These are phyloP conservation scores for Silene conica DNA, from an alignment of 148 eudicot genomes.

Conservation along the genomic window DNA sequence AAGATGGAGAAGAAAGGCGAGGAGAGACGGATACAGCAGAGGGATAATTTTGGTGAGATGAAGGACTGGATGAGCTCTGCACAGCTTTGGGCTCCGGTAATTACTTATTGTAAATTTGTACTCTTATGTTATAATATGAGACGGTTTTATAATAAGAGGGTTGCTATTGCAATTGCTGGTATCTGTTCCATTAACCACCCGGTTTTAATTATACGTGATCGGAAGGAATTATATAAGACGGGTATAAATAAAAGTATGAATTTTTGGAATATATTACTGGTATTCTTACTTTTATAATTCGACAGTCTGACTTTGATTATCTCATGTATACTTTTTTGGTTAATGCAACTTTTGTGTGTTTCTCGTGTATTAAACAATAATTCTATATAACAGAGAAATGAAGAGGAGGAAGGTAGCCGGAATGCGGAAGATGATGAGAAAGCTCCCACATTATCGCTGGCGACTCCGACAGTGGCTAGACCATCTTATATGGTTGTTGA, in stretches of 20 bases:
- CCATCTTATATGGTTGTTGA: background rate
- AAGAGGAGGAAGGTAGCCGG: background rate
- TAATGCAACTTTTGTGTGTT: too few relatives aligned
- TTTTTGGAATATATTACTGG: too few relatives aligned
- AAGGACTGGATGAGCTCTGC: constrained; percentile 62
- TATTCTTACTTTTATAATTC: too few relatives aligned
- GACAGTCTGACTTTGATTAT: too few relatives aligned
- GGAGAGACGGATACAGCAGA: constrained; percentile 8
- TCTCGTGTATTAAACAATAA: too few relatives aligned
- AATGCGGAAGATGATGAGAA: constrained; percentile 1
- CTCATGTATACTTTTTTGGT: too few relatives aligned
- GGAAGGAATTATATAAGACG: too few relatives aligned
- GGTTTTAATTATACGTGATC: too few relatives aligned
- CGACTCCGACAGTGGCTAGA: constrained; percentile 14
- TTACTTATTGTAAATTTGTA: background rate
- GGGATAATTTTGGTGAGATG: constrained; percentile 29
- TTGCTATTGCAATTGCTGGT: too few relatives aligned
- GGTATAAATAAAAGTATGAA: background rate
- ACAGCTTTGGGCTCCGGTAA: constrained; percentile 58
- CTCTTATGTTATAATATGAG: background rate
- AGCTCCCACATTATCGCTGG: constrained; percentile 10
- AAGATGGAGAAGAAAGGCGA: constrained; percentile 28
- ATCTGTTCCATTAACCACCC: too few relatives aligned
- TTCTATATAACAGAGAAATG: constrained; percentile 11
- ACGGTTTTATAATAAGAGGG: background rate